Conservation (phyloP, 805 yeast species). For the Candida nitratophila region DNA sequence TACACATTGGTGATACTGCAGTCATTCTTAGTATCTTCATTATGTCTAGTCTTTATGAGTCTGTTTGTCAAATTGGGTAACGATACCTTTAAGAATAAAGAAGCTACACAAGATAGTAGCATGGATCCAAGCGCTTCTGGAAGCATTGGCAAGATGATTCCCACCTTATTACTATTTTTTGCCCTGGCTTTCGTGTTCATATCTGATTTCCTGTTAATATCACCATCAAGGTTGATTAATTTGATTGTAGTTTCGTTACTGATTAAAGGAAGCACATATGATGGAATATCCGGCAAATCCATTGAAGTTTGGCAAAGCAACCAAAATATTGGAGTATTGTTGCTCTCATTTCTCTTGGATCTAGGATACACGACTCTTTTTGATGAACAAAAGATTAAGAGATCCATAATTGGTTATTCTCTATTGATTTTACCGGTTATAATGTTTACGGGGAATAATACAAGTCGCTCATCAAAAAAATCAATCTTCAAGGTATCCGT, state of each 20-base stretch:
- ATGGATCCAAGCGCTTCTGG: neutral
- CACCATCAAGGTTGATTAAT: constrained; percentile 21
- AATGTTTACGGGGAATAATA: constrained; percentile 2
- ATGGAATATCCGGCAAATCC: neutral
- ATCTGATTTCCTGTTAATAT: constrained; percentile 10
- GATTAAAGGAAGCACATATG: constrained; percentile 2
- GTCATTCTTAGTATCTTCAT: constrained; percentile 18
- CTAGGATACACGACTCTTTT: neutral
- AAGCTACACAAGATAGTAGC: too few relatives aligned
- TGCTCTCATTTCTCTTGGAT: constrained; percentile 5
- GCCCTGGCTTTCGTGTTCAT: constrained; percentile 12
- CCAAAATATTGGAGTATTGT: constrained; percentile 5
- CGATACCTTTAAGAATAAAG: too few relatives aligned
- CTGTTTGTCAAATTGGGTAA: neutral
- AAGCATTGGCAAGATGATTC: neutral
- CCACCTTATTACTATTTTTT: neutral
- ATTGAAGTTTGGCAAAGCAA: constrained; percentile 7
- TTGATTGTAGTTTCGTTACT: constrained; percentile 16
- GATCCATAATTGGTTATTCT: constrained; percentile 3
- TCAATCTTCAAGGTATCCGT: neutral
- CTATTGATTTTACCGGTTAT: constrained; percentile 2
- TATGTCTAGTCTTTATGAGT: neutral
- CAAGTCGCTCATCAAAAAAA: neutral
- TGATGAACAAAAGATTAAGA: neutral
- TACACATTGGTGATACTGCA: constrained; percentile 9